Evolutionary conservation across 75 land plant genomes (phyloP).

Genomic region (Picea glauca): DNA sequence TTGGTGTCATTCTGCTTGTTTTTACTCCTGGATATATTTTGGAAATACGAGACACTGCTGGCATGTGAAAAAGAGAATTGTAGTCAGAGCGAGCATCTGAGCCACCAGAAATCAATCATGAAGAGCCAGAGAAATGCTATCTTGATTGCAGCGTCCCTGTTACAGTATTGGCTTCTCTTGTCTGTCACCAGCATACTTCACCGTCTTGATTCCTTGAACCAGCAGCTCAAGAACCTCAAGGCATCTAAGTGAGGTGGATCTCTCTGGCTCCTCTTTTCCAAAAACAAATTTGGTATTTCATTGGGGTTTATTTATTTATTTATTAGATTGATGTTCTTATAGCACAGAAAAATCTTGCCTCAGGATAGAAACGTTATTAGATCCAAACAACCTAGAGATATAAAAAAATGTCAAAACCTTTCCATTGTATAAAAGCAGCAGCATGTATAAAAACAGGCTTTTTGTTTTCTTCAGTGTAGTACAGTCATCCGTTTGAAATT

Average conservation of each 20-base stretch:
- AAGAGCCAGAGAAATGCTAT: constrained; percentile 41
- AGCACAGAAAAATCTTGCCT: too few relatives aligned
- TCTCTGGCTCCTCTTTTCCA: too few relatives aligned
- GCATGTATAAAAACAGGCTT: too few relatives aligned
- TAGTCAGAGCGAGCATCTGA: constrained; percentile 15
- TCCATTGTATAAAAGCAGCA: too few relatives aligned
- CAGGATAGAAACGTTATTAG: too few relatives aligned
- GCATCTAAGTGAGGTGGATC: background rate
- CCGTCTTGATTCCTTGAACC: constrained; percentile 20
- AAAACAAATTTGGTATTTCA: too few relatives aligned
- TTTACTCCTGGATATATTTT: constrained; percentile 32
- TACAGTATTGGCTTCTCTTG: constrained; percentile 39
- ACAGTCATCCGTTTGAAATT: too few relatives aligned
- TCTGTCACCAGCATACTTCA: constrained; percentile 31
- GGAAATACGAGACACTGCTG: constrained; percentile 34
- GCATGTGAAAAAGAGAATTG: constrained; percentile 23
- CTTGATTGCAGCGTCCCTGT: constrained; percentile 23
- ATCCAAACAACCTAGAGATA: too few relatives aligned
- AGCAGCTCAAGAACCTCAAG: constrained; percentile 33
- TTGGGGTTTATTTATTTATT: too few relatives aligned
- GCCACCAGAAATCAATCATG: constrained; percentile 27
- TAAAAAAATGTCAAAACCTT: too few relatives aligned
- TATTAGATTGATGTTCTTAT: too few relatives aligned
- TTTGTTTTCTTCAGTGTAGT: too few relatives aligned
- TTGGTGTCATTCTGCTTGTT: constrained; percentile 36